Base-by-base conservation (phyloP, 306 rosid species). In the Cicer cuneatum region DNA sequence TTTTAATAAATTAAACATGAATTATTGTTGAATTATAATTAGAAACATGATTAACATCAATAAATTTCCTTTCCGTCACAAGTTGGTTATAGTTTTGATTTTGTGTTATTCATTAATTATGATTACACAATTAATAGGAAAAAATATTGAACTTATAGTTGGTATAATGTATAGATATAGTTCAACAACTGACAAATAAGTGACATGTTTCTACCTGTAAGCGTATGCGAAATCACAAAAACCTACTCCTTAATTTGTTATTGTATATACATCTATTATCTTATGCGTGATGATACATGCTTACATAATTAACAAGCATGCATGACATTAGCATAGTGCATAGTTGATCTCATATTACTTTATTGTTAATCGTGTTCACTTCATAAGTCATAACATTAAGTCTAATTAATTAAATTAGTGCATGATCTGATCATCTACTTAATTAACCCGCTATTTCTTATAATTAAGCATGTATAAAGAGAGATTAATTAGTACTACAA, bases 111-210 rank as follows among this genome's bases (percentile, higher is more conserved):
- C 59, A 38, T 54, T 67, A 5, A 57, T 56, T 56, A 12, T 56
- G 35, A 18, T 18, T 46, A 35, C 39, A 54, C 57, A 79, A 72
- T 37, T 68, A 78, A 78, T 78, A 45, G 78, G 78, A 75, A 19
- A 24, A 24, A 24, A 24, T 24, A 24, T 24, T 24, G 64, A 69
- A 78, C 35, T 13, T 68, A 57, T 72, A 33, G 56, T 79, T 83
- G 68, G 48, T 58, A 43, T 42, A 57, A 69, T 66, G 14, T n/a
- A 11, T 10, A 51, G 56, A 73, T 67, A 37, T 64, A 40, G 78
- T 63, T 74, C 80, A 78, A 78, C 86, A 62, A 74, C 81, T 74
- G 77, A 73, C 86, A 68, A 63, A 45, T 29, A 53, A 37, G 57
- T 75, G 81, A 76, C 81, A 81, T 62, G 66, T 83, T 78, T 74